Evolutionary conservation across 2,329 filamentous ascomycete genomes (phyloP), one percentile per base, ranked within the genome.

Genomic region (Fusarium sterilihyphosum): DNA sequence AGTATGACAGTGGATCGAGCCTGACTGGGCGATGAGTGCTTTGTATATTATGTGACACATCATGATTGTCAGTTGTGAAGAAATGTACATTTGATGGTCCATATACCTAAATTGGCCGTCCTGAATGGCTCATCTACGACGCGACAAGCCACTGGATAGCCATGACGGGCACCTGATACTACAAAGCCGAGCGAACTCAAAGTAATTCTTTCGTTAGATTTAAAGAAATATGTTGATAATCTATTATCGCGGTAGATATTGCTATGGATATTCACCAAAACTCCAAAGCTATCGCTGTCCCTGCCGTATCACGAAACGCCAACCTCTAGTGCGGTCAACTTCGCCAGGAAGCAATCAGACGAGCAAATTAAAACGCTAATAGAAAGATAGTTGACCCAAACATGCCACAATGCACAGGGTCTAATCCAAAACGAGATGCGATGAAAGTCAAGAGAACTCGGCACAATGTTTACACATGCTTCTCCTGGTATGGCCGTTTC

Each of bases 1-100:
- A 88, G 80, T 80, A 82, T 61, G 83, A 85, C 47, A 49, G 75
- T 33, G 74, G 71, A 31, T 78, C 70, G 64, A 67, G 80, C 64
- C 26, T 73, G 52, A 77, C 61, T 17, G 71, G 69, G 46, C 67
- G 74, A 46, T 75, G 38, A 73, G 29, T 22, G n/a, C 16, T n/a
- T 52, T 52, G 31, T 43, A 14, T n/a, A 40, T 40, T 46, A 41
- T 31, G 20, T 50, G 61, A 52, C 47, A 64, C 40, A 46, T 57
- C 22, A 37, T 63, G 29, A 66, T 44, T 47, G 65, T 50, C 50
- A 57, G 47, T 64, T 56, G 57, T 35, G 18, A 38, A 49, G 20
- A 37, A 18, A 16, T 31, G 18, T 24, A 37, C 44, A 22, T 35
- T 41, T 13, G 26, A 26, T 43, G 20, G 49, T 33, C 46, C 20